phyloP scores from a whole-genome alignment of 805 yeast genomes.

The Scheffersomyces spartinae region DNA sequence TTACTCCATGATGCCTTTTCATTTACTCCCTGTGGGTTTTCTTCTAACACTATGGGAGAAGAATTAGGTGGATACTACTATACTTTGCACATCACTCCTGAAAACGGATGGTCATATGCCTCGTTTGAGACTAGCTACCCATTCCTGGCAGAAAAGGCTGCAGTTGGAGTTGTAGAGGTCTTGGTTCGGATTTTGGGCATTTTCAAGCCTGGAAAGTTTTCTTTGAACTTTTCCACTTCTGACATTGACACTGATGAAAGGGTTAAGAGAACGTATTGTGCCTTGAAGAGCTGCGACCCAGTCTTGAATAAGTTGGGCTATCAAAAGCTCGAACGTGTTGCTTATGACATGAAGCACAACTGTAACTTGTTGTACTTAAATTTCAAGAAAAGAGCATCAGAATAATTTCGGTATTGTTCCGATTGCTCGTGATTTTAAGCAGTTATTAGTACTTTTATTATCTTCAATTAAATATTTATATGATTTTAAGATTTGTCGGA shows the following conservation, averaged over 20 bases:
- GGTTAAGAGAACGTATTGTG: conserved; percentile 4
- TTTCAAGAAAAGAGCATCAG: conserved; percentile 44
- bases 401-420: too few species aligned
- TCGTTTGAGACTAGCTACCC: conserved; percentile 87
- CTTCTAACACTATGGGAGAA: conserved; percentile 70
- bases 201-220: conserved; percentile 69
- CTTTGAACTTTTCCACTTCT: too few species aligned
- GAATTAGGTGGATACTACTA: conserved; percentile 40
- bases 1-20: conserved; percentile 77
- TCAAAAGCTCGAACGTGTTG: conserved; percentile 50
- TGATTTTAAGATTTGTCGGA: too few species aligned
- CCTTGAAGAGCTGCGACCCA: background rate
- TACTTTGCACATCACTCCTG: conserved; percentile 92
- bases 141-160: conserved; percentile 20
- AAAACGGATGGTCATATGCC: conserved; percentile 89
- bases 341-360: conserved; percentile 60
- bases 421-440: too few species aligned
- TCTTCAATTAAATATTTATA: too few species aligned
- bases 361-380: conserved; percentile 64
- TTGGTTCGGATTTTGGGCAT: conserved; percentile 47
- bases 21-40: conserved; percentile 89
- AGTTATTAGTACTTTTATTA: too few species aligned
- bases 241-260: conserved; percentile 15
- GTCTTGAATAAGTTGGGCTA: conserved; percentile 19
- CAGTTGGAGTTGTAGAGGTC: conserved; percentile 40